Base-by-base conservation (phyloP, 2,329 filamentous ascomycete genomes). In the Tothia fuscella region DNA sequence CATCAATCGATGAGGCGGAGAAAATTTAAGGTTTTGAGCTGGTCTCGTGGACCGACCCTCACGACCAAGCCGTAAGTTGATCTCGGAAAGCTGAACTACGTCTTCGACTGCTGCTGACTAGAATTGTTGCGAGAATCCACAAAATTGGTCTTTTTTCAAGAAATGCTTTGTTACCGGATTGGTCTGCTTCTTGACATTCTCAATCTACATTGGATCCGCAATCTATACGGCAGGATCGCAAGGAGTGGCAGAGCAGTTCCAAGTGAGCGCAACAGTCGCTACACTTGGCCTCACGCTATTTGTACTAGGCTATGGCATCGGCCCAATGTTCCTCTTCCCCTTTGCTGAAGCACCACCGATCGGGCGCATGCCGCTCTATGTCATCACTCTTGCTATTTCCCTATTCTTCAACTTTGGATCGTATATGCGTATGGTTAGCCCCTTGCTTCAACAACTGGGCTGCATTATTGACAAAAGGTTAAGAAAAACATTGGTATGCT, bases 341-440 rank as follows among this genome's bases (percentile, higher is more conserved):
- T 1, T 61, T 87, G 4, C 82, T 77, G 2, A 83, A 89, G 61
- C 64, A 82, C 29, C 74, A n/a, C n/a, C n/a, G n/a, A n/a, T 69
- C 50, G 83, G 83, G 28, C 74, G 82, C 20, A 67, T 74, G 24
- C 56, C 81, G 16, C 83, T 87, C 55, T 78, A 78, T 44, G 58
- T 84, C 48, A 78, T 82, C 57, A 76, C 74, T 38, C 68, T 82
- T 45, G 76, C 71, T 4, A 68, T 75, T 34, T 37, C 25, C 10
- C 20, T 37, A n/a, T 12, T 37, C n/a, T n/a, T n/a, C n/a, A n/a
- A n/a, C n/a, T n/a, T n/a, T n/a, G n/a, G n/a, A n/a, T n/a, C 81
- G 76, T 5, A 74, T 74, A 3, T 71, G 69, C 4, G 64, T 68
- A 45, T 59, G 57, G 0, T 44, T 66, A 0, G 64, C 62, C 2